A percentile compares a stretch with the other conserved stretches of the same genome.
phyloP scores from a whole-genome alignment of 306 rosid species.

The Potentilla sterilis region DNA sequence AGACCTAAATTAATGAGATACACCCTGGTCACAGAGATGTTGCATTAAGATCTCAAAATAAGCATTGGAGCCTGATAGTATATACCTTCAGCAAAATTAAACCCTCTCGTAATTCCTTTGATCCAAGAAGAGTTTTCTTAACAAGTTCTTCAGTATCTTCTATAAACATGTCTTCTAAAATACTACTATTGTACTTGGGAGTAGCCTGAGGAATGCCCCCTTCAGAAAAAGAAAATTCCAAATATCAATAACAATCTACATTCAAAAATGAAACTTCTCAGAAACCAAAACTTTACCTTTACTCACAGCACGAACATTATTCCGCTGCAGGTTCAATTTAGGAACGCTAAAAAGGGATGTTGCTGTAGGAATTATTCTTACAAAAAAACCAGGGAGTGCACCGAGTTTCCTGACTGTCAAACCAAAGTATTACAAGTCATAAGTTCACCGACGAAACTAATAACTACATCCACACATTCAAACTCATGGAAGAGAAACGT shows the following conservation, averaged over 20 bases:
- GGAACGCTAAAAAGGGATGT: conserved; percentile 48
- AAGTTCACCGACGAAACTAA: conserved; percentile 5
- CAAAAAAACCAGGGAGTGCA: conserved; percentile 47
- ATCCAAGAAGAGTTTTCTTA: conserved; percentile 46
- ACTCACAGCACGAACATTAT: conserved; percentile 25
- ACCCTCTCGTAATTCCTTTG: conserved; percentile 74
- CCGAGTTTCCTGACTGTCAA: conserved; percentile 48
- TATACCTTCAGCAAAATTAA: conserved; percentile 70
- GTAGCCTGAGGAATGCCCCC: conserved; percentile 59
- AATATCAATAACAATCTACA: conserved; percentile 14
- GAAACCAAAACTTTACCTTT: conserved; percentile 45
- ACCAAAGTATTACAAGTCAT: conserved; percentile 1
- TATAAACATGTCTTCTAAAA: conserved; percentile 80
- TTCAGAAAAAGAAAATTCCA: conserved; percentile 25
- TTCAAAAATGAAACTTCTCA: conserved; percentile 3
- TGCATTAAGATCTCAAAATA: not conserved
- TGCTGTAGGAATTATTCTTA: conserved; percentile 70
- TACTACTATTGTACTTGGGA: conserved; percentile 83
- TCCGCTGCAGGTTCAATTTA: conserved; percentile 52
- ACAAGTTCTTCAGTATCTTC: conserved; percentile 55
- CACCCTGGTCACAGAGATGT: conserved; percentile 16
- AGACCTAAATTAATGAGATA: conserved; percentile 51
- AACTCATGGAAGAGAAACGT: not conserved
- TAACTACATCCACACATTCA: not conserved
- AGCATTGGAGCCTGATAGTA: conserved; percentile 3